Percentiles rank a stretch among this genome's conserved stretches.
phyloP scores from a whole-genome alignment of 805 yeast genomes.

The Kodamaea leandrae region DNA sequence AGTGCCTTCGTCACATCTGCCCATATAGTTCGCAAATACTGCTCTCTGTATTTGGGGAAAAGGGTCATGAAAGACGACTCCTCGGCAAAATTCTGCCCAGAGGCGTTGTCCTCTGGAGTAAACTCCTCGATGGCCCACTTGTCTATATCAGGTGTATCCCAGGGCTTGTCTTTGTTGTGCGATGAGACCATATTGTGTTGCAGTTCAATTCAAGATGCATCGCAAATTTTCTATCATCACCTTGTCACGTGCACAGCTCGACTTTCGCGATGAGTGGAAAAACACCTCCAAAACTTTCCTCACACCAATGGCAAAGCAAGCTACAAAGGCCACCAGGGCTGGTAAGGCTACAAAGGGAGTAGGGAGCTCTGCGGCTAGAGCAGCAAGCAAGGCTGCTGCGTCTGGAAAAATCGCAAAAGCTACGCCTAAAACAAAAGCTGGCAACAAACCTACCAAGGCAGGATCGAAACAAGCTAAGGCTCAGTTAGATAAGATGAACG shows the following conservation, averaged over 20 bases:
- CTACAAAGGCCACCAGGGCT: slow-evolving; percentile 1
- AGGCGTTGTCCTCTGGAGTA: slow-evolving; percentile 81
- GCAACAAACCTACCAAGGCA: slow-evolving; percentile 12
- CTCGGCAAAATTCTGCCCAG: slow-evolving; percentile 89
- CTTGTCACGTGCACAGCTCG: background rate
- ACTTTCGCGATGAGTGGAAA: background rate
- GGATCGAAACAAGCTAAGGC: slow-evolving; percentile 31
- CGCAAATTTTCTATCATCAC: slow-evolving; percentile 4
- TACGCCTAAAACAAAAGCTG: background rate
- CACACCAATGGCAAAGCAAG: slow-evolving; percentile 1
- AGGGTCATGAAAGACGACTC: slow-evolving; percentile 93
- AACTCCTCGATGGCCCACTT: slow-evolving; percentile 91
- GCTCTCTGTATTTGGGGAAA: slow-evolving; percentile 95
- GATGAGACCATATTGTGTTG: slow-evolving; percentile 74
- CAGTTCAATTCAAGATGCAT: background rate
- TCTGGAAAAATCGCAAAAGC: background rate
- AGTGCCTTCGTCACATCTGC: slow-evolving; percentile 84
- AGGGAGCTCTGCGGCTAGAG: background rate
- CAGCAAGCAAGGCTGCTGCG: background rate
- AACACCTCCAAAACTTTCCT: background rate
- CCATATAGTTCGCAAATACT: slow-evolving; percentile 86
- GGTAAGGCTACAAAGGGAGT: background rate
- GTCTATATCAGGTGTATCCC: slow-evolving; percentile 95
- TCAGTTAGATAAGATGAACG: slow-evolving; percentile 33
- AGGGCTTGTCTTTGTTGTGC: slow-evolving; percentile 92